Percentiles rank a stretch among this genome's conserved stretches.
phyloP scores from a whole-genome alignment of 495 filamentous ascomycete species.

The Mytilinidion resinicola region DNA sequence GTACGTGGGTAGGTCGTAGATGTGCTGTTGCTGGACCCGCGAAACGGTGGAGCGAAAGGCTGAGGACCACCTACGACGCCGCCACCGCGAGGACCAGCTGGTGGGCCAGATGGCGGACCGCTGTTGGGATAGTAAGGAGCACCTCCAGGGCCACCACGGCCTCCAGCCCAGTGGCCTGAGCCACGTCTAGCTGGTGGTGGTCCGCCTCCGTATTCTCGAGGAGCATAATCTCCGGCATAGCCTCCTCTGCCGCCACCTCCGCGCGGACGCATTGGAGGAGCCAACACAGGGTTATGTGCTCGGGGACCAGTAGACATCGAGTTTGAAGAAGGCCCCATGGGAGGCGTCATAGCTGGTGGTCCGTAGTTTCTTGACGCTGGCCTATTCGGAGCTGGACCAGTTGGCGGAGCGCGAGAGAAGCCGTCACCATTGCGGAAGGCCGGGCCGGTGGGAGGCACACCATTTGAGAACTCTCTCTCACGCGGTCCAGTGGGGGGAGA shows the following conservation, averaged over 20 bases:
- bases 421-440: slow-evolving; percentile 32
- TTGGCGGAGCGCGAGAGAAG: slow-evolving; percentile 33
- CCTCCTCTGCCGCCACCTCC: slow-evolving; percentile 36
- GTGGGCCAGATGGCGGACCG: slow-evolving; percentile 24
- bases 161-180: slow-evolving; percentile 25
- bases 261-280: slow-evolving; percentile 56
- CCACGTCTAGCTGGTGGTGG: slow-evolving; percentile 24
- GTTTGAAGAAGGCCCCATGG: slow-evolving; percentile 43
- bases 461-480: slow-evolving; percentile 16
- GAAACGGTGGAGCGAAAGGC: slow-evolving; percentile 33
- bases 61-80: slow-evolving; percentile 4
- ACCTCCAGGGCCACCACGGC: slow-evolving; percentile 17
- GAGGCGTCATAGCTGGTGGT: slow-evolving; percentile 38
- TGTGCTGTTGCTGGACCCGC: slow-evolving; percentile 44
- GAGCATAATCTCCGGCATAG: slow-evolving; percentile 31
- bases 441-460: slow-evolving; percentile 25
- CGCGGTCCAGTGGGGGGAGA: slow-evolving; percentile 28
- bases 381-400: slow-evolving; percentile 28
- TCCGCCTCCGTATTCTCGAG: slow-evolving; percentile 25
- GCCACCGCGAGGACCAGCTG: slow-evolving; percentile 21
- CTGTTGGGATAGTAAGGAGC: not conserved
- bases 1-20: slow-evolving; percentile 46
- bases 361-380: slow-evolving; percentile 27
- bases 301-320: slow-evolving; percentile 44
- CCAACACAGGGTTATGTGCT: slow-evolving; percentile 46